Evolutionary conservation across 208 protist genomes (phyloP), one percentile per base, ranked within the genome.

Genomic region (Wallacemonas sp.): DNA sequence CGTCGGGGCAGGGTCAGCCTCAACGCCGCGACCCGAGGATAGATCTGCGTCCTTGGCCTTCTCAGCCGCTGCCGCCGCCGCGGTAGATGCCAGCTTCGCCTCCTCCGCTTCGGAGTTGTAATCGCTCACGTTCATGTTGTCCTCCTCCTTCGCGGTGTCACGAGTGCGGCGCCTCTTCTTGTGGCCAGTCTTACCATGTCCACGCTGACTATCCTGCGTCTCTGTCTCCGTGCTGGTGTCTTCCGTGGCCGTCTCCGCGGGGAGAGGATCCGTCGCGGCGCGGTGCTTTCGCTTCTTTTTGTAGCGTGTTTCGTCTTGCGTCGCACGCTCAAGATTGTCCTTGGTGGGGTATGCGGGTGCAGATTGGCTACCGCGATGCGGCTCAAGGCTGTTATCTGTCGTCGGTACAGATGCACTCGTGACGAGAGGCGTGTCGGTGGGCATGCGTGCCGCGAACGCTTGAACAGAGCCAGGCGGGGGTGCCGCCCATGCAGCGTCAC

Each of bases 41-140:
- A n/a, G n/a, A n/a, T n/a, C n/a, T n/a, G n/a, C n/a, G n/a, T n/a
- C n/a, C n/a, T n/a, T n/a, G n/a, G n/a, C 36, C 9, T 41, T 41
- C 36, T 41, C 9, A 41, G 36, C 14, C 9, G 36, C 36, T 41
- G 36, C 36, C 9, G 36, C 9, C 36, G 36, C 6, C 9, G 36
- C 36, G 9, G 36, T 41, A 14, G 36, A 14, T 41, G 12, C 56
- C 12, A 62, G 56, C 41, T 49, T 62, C 3, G 56, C 41, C 41
- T 49, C 56, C 56, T 62, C 56, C 17, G 24, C 27, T 14, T 62
- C 56, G 11, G 36, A 49, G 41, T 69, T 62, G 54, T 62, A 61
- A 17, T 62, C 64, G 38, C 34, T 62, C 17, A 62, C 64, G 64
- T n/a, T 51, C 45, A 62, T 36, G 22, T 41, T 30, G 12, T 55